Base-by-base conservation (phyloP, 75 land plant genomes). In the Chamaecyparis obtusa region DNA sequence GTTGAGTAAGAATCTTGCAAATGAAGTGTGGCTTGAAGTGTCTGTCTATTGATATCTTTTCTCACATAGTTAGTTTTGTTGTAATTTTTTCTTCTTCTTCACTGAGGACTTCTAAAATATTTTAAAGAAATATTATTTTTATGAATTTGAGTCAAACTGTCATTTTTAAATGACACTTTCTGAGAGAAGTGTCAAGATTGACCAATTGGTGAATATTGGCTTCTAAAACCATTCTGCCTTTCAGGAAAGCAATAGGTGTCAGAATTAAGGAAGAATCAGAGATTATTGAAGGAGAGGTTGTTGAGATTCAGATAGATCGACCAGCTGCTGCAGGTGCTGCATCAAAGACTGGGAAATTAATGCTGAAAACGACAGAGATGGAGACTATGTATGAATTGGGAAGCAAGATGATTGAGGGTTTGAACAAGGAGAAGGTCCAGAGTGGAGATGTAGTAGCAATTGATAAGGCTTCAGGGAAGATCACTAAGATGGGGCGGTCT, bases 301-400 rank as follows among this genome's bases (percentile, higher is more conserved):
- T 98, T 6, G 99, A 98, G 92, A 83, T 98, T 55, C 93, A 94
- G 83, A 93, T 98, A 39, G 99, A 98, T 84, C 90, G 96, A 44
- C 97, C 99, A 9, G 93, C 96, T 1, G 87, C 88, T 1, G 94
- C 99, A 4, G n/a, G n/a, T n/a, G n/a, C n/a, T n/a, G n/a, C n/a
- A n/a, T 86, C 96, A n/a, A 96, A 98, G 92, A 93, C 97, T 0
- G 98, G 98, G 87, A 96, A 95, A 91, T 86, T 98, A 69, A 95
- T 95, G 0, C 87, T 98, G 85, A 98, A 96, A 91, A 96, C 97
- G 27, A 98, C 99, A 32, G 97, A 98, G 87, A 98, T 98, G 99
- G 99, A n/a, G 91, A 96, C 98, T 2, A 97, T 96, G 17, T 98
- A 96, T 83, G 99, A 98, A 36, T 84, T 98, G 67, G 98, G 99